Evolutionary conservation across 108 stramenopile species (phyloP).

Genomic region (Fragilariopsis cylindrus): DNA sequence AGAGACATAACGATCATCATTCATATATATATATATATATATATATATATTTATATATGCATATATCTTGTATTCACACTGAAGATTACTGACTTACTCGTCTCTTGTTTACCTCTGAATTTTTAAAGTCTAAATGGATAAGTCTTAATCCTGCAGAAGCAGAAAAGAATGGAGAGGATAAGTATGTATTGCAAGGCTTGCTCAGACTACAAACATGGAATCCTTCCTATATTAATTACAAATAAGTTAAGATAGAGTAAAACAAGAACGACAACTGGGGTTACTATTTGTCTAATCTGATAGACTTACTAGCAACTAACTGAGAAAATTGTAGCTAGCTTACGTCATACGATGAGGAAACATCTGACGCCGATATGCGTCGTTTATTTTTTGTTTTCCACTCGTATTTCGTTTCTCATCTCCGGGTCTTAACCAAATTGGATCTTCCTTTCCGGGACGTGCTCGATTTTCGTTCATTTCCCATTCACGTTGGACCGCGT

Average conservation of each 20-base stretch:
- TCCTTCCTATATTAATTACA: conserved; percentile 31
- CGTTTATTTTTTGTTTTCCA: conserved; percentile 35
- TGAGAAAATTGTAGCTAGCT: not conserved
- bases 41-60: no score
- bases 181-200: conserved; percentile 55
- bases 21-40: no score
- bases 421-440: conserved; percentile 73
- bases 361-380: conserved; percentile 37
- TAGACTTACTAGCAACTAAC: not conserved
- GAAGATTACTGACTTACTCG: not conserved
- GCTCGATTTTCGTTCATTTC: conserved; percentile 61
- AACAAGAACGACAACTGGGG: not conserved
- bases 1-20: no score
- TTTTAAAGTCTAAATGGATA: conserved; percentile 49
- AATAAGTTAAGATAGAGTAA: not conserved
- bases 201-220: conserved; percentile 55
- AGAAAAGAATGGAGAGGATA: conserved; percentile 48
- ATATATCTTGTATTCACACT: not conserved
- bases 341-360: conserved; percentile 25
- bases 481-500: conserved; percentile 42
- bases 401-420: conserved; percentile 47
- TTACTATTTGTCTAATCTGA: no score
- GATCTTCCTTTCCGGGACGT: conserved; percentile 83
- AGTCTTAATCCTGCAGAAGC: conserved; percentile 53
- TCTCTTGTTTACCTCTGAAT: not conserved